Evolutionary conservation across 129 eudicot species (phyloP).

Genomic region (Pittosporum tobira): DNA sequence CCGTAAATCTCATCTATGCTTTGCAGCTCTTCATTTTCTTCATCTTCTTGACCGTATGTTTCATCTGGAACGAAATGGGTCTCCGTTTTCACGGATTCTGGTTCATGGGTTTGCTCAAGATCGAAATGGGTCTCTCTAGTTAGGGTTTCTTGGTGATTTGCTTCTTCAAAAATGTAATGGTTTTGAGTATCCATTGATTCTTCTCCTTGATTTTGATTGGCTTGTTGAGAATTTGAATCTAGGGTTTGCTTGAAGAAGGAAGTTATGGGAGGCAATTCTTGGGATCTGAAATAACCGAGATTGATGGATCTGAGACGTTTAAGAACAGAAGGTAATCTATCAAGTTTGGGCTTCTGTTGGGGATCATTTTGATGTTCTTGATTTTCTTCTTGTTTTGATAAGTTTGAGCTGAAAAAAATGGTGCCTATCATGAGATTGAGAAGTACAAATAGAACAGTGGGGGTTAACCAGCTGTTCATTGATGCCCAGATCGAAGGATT

Average conservation of each 20-base stretch:
- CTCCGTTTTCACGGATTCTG: conserved; percentile 1
- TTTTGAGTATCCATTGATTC: conserved; percentile 19
- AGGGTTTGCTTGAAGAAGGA: conserved; percentile 10
- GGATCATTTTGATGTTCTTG: conserved; percentile 10
- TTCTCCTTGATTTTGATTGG: background rate
- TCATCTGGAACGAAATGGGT: conserved; percentile 20
- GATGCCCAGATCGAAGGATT: conserved; percentile 50
- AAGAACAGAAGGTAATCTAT: conserved; percentile 56
- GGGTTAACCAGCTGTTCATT: conserved; percentile 84
- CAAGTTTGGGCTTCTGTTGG: conserved; percentile 17
- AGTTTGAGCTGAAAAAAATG: conserved; percentile 57
- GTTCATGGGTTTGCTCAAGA: conserved; percentile 12
- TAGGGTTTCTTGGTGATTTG: conserved; percentile 8
- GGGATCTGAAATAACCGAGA: conserved; percentile 30
- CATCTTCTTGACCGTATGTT: conserved; percentile 17
- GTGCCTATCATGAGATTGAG: conserved; percentile 85
- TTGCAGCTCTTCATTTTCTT: conserved; percentile 23
- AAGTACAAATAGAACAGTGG: conserved; percentile 76
- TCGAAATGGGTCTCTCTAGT: conserved; percentile 4
- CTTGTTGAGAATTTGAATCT: conserved; percentile 10
- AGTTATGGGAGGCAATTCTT: conserved; percentile 15
- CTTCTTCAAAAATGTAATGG: conserved; percentile 27
- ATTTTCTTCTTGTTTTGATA: conserved; percentile 20
- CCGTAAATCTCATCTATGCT: conserved; percentile 64
- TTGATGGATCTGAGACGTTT: conserved; percentile 67